Evolutionary conservation across 2,329 filamentous ascomycete species (phyloP).

Genomic region (Leptosphaerulina australis): DNA sequence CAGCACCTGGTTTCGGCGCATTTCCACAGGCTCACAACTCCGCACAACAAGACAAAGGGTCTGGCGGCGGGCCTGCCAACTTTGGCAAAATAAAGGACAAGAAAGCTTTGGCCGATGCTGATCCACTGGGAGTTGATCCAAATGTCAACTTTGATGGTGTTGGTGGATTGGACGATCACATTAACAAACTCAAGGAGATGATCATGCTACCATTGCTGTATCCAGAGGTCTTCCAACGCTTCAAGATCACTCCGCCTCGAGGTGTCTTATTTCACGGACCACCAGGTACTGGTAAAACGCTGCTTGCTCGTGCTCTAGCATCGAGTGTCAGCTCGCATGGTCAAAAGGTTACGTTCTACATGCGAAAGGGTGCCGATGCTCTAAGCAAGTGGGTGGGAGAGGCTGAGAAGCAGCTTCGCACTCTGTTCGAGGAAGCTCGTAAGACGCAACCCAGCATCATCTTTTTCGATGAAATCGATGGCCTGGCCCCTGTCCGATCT

Average conservation of each 20-base stretch:
- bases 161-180: constrained; percentile 88
- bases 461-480: constrained; percentile 99
- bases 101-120: constrained; percentile 89
- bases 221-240: constrained; percentile 88
- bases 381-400: constrained; percentile 99
- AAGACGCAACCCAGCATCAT: constrained; percentile 98
- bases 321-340: constrained; percentile 88
- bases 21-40: constrained; percentile 66
- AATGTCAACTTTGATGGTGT: constrained; percentile 94
- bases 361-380: constrained; percentile 97
- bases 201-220: constrained; percentile 92
- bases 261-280: constrained; percentile 97
- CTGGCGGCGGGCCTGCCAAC: constrained; percentile 73
- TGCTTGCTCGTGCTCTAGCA: constrained; percentile 90
- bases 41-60: constrained; percentile 55
- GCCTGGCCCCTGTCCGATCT: constrained; percentile 90
- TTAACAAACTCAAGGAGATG: constrained; percentile 98
- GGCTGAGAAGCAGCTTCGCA: constrained; percentile 89
- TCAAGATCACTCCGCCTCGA: constrained; percentile 90
- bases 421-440: constrained; percentile 93
- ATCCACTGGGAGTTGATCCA: constrained; percentile 90
- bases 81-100: constrained; percentile 93
- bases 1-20: constrained; percentile 55
- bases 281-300: constrained; percentile 94
- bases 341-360: constrained; percentile 97